Percentiles rank a stretch among this genome's conserved stretches.
These are phyloP conservation scores for Fusarium buharicum DNA, from an alignment of 2,329 filamentous ascomycete species.

Conservation along the genomic window DNA sequence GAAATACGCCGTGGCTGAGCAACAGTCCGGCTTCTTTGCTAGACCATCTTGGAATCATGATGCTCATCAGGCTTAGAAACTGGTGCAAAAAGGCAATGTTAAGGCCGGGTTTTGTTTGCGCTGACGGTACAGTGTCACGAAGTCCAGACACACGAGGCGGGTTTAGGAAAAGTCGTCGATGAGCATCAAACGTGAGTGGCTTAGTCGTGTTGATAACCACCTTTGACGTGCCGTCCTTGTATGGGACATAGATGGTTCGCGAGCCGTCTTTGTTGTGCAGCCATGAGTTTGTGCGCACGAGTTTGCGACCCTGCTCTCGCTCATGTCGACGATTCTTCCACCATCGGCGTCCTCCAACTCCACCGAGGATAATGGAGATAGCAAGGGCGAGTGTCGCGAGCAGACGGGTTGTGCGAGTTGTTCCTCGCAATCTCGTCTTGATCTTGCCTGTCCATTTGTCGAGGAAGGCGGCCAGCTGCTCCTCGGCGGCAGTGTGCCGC, in stretches of 20 bases:
- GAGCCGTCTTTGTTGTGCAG: conserved; percentile 94
- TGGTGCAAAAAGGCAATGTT: conserved; percentile 97
- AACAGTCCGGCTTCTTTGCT: conserved; percentile 95
- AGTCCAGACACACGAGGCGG: conserved; percentile 85
- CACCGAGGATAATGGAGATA: conserved; percentile 80
- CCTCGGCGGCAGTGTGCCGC: conserved; percentile 70
- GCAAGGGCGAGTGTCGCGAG: conserved; percentile 80
- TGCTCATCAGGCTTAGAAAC: conserved; percentile 94
- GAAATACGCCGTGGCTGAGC: conserved; percentile 86
- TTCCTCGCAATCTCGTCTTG: conserved; percentile 66
- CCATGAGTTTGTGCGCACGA: conserved; percentile 91
- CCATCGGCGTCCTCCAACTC: conserved; percentile 81
- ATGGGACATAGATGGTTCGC: conserved; percentile 93
- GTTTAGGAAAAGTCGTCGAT: conserved; percentile 90
- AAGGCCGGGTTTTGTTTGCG: conserved; percentile 90
- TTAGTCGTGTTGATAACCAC: conserved; percentile 93
- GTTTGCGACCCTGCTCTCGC: conserved; percentile 80
- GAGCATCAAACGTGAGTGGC: conserved; percentile 93
- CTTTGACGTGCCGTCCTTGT: conserved; percentile 87
- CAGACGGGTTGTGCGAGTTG: conserved; percentile 77
- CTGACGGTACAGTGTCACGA: conserved; percentile 79
- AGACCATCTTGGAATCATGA: conserved; percentile 95
- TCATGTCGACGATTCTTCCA: conserved; percentile 80
- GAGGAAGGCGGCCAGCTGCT: conserved; percentile 72
- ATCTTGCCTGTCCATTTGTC: conserved; percentile 67